Conservation (phyloP, 1,139 yeast species). For the Saccharomyces pastorianus region DNA sequence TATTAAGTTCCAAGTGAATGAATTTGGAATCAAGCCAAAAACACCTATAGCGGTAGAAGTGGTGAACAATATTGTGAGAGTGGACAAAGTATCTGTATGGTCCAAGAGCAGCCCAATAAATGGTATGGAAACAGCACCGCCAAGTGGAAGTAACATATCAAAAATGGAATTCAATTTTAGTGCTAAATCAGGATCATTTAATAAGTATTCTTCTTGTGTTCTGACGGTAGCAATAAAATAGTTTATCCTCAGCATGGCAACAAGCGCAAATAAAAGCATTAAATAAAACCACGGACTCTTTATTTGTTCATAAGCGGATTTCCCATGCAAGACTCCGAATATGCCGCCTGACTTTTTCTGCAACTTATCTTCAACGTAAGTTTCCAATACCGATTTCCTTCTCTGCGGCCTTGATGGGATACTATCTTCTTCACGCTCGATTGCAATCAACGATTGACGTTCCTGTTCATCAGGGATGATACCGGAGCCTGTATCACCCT, state of each 20-base stretch:
- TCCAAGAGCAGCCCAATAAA: constrained; percentile 78
- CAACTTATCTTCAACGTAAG: constrained; percentile 48
- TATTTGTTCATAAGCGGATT: constrained; percentile 54
- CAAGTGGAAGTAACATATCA: constrained; percentile 78
- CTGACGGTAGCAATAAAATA: constrained; percentile 84
- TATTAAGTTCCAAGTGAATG: constrained; percentile 45
- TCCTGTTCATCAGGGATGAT: constrained; percentile 21
- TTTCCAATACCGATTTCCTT: constrained; percentile 51
- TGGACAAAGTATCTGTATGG: constrained; percentile 55
- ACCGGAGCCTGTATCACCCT: constrained; percentile 30
- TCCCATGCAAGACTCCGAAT: constrained; percentile 77
- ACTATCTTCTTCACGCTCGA: constrained; percentile 13
- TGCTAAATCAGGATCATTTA: constrained; percentile 49
- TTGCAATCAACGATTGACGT: not conserved
- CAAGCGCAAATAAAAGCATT: constrained; percentile 69
- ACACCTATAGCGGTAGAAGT: constrained; percentile 58
- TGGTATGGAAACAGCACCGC: constrained; percentile 80
- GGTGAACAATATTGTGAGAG: constrained; percentile 44
- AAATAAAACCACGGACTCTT: constrained; percentile 69
- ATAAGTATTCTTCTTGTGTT: constrained; percentile 65
- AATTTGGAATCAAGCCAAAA: constrained; percentile 51
- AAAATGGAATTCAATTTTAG: constrained; percentile 60
- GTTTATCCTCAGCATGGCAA: constrained; percentile 85
- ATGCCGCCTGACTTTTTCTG: constrained; percentile 59
- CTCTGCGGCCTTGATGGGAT: not conserved